phyloP scores from a whole-genome alignment of 2,329 filamentous ascomycete genomes.

The Exophiala oligosperma region DNA sequence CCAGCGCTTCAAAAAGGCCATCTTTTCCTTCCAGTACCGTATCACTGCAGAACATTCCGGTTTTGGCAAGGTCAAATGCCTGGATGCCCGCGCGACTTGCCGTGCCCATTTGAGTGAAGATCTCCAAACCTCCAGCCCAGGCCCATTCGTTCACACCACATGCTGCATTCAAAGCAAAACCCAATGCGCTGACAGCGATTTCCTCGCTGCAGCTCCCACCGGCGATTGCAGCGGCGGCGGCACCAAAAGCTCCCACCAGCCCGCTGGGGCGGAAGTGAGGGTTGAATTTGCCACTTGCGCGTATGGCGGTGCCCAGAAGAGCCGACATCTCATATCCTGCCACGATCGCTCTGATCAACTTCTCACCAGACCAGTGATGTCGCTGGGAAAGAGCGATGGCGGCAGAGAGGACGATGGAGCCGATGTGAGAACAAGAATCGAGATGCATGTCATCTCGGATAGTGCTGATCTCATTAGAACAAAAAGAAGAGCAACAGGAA shows the following conservation, averaged over 20 bases:
- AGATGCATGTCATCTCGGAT: slow-evolving; percentile 21
- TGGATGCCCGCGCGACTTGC: slow-evolving; percentile 3
- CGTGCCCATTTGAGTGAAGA: slow-evolving; percentile 5
- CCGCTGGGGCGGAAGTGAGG: neutral
- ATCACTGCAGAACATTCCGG: too few species aligned
- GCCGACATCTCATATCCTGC: slow-evolving; percentile 14
- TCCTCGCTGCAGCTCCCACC: neutral
- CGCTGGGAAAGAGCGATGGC: slow-evolving; percentile 13
- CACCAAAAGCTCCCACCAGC: neutral
- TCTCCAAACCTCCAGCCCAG: slow-evolving; percentile 6
- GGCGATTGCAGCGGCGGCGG: neutral
- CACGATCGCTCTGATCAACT: slow-evolving; percentile 3
- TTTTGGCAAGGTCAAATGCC: slow-evolving; percentile 2
- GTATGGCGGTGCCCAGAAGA: slow-evolving; percentile 8
- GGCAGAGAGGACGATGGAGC: slow-evolving; percentile 12
- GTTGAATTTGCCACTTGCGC: neutral
- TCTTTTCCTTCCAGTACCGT: too few species aligned
- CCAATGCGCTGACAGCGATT: neutral
- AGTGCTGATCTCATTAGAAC: neutral
- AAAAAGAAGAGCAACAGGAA: neutral
- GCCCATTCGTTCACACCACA: slow-evolving; percentile 13
- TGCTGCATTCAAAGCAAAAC: slow-evolving; percentile 6
- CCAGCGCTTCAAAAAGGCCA: too few species aligned
- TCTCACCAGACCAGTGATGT: slow-evolving; percentile 8
- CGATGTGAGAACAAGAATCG: slow-evolving; percentile 11